Base-by-base conservation (phyloP, 495 filamentous ascomycete species). In the Bryoglossum gracile region DNA sequence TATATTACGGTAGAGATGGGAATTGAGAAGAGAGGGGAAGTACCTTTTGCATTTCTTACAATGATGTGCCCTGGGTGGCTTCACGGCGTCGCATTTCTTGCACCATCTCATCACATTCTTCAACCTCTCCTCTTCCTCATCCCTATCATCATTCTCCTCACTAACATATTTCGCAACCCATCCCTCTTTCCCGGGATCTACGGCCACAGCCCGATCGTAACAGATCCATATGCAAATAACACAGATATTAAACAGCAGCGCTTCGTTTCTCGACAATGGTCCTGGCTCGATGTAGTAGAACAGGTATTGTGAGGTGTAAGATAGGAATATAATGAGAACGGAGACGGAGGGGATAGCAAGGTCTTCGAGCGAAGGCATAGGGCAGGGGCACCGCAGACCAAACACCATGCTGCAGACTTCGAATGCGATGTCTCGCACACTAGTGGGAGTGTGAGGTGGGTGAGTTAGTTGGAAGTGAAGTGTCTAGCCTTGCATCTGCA, bases 11-110 rank as follows among this genome's bases (percentile, higher is more conserved):
- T 24, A 19, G 16, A n/a, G 30, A 1, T 17, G 35, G 35, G 18
- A 17, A 21, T 25, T 8, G 33, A 22, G 28, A 4, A 10, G 3
- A 16, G 1, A 25, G 19, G 40, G 16, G 14, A 46, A 42, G 21
- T 59, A 84, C 78, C 85, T 82, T 57, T 73, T 71, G 67, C 92
- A 98, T 39, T 76, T 80, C 55, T 84, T 85, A 71, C 92, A 98
- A 69, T 98, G 92, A 69, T 98, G 94, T 33, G 89, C 78, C 42
- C 92, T 73, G 5, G 86, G 86, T 8, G 94, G 88, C 57, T 97
- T 97, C 14, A 75, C 78, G 10, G 80, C 77, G 38, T 82, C 69
- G 61, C 92, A 98, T 65, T 86, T 95, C 58, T 80, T 82, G 65
- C 92, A 98, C 87, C 88, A 96, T 26, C 71, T 62, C 32, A 53